These are phyloP conservation scores for Sugiyamaella xylanicola DNA, from an alignment of 1,139 yeast species.

Conservation along the genomic window DNA sequence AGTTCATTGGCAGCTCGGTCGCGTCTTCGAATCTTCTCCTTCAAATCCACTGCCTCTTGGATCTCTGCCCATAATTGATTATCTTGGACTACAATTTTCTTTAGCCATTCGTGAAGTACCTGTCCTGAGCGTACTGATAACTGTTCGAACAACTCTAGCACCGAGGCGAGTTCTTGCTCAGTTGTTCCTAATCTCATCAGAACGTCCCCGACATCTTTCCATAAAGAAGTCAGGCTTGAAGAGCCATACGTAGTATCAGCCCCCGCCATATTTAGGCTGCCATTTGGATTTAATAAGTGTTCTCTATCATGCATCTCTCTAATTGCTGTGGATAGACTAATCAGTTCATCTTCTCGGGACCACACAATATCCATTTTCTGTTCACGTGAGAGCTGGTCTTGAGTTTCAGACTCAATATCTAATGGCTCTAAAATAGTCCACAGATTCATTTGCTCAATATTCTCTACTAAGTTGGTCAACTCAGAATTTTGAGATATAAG, in stretches of 20 bases:
- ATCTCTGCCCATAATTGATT: constrained; percentile 16
- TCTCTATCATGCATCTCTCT: not conserved
- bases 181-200: not conserved
- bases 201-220: not conserved
- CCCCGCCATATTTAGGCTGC: not conserved
- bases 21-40: constrained; percentile 1
- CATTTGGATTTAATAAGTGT: constrained; percentile 1
- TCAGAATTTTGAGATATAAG: constrained; percentile 7
- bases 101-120: constrained; percentile 12
- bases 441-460: not conserved
- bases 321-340: not conserved
- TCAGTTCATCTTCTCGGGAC: constrained; percentile 10
- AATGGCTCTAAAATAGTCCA: constrained; percentile 7
- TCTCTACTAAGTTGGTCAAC: not conserved
- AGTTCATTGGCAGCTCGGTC: no score
- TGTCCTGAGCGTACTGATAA: constrained; percentile 17
- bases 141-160: constrained; percentile 7
- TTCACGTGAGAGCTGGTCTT: not conserved
- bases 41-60: constrained; percentile 1
- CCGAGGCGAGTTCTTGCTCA: constrained; percentile 1
- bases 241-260: not conserved
- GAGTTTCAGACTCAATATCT: not conserved
- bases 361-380: constrained; percentile 8
- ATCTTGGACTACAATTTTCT: constrained; percentile 14
- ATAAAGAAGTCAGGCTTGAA: not conserved